Percentiles rank a stretch among this genome's conserved stretches.
Conservation (phyloP, 805 yeast genomes). For the Kazachstania taianensis region DNA sequence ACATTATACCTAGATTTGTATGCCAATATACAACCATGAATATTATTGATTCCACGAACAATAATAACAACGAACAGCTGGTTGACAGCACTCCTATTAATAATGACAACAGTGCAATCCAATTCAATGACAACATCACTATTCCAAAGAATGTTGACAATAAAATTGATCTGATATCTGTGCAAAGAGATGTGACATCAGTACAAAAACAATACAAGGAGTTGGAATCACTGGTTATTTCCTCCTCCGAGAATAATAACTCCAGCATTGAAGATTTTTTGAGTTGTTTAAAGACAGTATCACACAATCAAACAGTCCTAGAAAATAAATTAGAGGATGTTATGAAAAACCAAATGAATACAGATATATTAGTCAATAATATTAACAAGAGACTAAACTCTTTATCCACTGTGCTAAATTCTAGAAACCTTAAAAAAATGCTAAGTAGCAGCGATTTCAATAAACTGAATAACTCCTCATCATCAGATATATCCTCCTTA, state of each 20-base stretch:
- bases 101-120: no score
- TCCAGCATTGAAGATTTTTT: constrained; percentile 18
- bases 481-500: background rate
- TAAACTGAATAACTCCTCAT: background rate
- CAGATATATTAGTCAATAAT: constrained; percentile 27
- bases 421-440: constrained; percentile 4
- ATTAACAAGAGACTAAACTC: constrained; percentile 17
- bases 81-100: no score
- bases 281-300: constrained; percentile 21
- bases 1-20: no score
- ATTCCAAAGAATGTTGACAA: no score
- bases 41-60: no score
- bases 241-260: constrained; percentile 13
- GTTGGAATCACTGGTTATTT: constrained; percentile 12
- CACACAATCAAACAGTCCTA: constrained; percentile 27
- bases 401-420: constrained; percentile 2
- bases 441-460: background rate
- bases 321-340: constrained; percentile 30
- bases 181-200: constrained; percentile 7
- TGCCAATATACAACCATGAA: no score
- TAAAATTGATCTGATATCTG: no score
- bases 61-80: no score
- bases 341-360: constrained; percentile 28
- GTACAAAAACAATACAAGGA: constrained; percentile 10
- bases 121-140: no score